These are phyloP conservation scores for Rhinocladiella mackenziei DNA, from an alignment of 2,329 filamentous ascomycete genomes.

Conservation along the genomic window DNA sequence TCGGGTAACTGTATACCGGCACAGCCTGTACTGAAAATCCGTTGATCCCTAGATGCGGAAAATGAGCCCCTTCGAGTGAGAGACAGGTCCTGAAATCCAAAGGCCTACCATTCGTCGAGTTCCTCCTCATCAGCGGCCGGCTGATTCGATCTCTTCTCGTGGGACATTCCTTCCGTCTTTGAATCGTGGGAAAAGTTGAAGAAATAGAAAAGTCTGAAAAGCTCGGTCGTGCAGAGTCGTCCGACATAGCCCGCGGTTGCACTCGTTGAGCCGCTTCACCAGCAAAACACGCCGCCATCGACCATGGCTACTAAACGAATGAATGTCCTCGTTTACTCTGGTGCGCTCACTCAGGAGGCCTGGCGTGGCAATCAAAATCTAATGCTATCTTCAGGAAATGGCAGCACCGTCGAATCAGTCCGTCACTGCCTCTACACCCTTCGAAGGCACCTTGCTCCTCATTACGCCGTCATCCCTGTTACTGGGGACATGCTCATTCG, in stretches of 20 bases:
- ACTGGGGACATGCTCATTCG: conserved; percentile 74
- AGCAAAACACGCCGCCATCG: conserved; percentile 3
- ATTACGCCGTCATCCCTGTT: conserved; percentile 89
- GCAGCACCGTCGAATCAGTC: conserved; percentile 82
- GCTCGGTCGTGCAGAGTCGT: conserved; percentile 1
- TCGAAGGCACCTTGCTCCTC: conserved; percentile 76
- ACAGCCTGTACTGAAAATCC: conserved; percentile 95
- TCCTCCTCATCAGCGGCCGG: conserved; percentile 69
- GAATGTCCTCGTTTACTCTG: conserved; percentile 91
- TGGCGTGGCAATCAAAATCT: conserved; percentile 32
- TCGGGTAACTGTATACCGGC: conserved; percentile 50
- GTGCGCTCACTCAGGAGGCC: conserved; percentile 47
- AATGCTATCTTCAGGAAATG: conserved; percentile 59
- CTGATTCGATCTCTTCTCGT: conserved; percentile 48
- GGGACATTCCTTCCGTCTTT: conserved; percentile 49
- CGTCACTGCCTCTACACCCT: conserved; percentile 84
- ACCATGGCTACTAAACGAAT: conserved; percentile 65
- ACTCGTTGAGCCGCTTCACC: conserved; percentile 1
- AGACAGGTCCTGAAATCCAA: conserved; percentile 32
- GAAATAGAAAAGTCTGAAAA: conserved; percentile 10
- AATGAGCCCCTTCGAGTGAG: conserved; percentile 2
- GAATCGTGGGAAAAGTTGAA: conserved; percentile 7
- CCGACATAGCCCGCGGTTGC: conserved; percentile 5
- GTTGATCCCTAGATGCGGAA: conserved; percentile 70
- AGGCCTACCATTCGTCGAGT: conserved; percentile 80